Percentiles rank a stretch among this genome's conserved stretches.
Conservation (phyloP, 1,284 basidiomycete genomes). For the Apiotrichum laibachii region DNA sequence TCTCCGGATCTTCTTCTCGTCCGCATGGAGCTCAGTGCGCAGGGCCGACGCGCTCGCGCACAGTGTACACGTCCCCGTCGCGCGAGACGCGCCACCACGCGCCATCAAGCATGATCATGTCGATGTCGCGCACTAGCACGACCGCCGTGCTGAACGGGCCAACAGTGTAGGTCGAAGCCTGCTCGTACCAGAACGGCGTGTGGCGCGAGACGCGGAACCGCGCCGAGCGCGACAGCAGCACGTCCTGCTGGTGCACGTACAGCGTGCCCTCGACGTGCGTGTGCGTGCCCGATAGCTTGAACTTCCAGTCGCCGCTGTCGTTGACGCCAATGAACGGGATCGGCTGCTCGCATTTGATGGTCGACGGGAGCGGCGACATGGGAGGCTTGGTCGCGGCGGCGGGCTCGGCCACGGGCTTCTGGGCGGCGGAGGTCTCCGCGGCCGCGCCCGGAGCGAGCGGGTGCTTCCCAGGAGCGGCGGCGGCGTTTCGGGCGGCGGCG, state of each 20-base stretch:
- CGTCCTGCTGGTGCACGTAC: neutral
- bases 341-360: conserved; percentile 13
- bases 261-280: neutral
- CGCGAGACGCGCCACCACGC: conserved; percentile 20
- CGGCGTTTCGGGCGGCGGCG: too few relatives aligned
- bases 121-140: conserved; percentile 13
- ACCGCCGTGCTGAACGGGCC: conserved; percentile 18
- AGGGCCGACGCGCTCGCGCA: conserved; percentile 16
- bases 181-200: conserved; percentile 5
- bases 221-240: conserved; percentile 3
- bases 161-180: conserved; percentile 4
- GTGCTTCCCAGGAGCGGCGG: too few relatives aligned
- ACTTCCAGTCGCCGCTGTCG: conserved; percentile 20
- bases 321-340: conserved; percentile 12
- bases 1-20: too few relatives aligned
- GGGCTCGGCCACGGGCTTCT: neutral
- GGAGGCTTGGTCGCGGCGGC: neutral
- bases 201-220: neutral
- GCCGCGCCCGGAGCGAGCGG: too few relatives aligned
- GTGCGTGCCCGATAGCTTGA: neutral
- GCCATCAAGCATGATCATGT: conserved; percentile 21
- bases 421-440: too few relatives aligned
- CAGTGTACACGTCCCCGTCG: conserved; percentile 17
- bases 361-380: neutral
- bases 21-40: too few relatives aligned